phyloP scores from a whole-genome alignment of 495 filamentous ascomycete genomes.

The Aspergillus cristatus region DNA sequence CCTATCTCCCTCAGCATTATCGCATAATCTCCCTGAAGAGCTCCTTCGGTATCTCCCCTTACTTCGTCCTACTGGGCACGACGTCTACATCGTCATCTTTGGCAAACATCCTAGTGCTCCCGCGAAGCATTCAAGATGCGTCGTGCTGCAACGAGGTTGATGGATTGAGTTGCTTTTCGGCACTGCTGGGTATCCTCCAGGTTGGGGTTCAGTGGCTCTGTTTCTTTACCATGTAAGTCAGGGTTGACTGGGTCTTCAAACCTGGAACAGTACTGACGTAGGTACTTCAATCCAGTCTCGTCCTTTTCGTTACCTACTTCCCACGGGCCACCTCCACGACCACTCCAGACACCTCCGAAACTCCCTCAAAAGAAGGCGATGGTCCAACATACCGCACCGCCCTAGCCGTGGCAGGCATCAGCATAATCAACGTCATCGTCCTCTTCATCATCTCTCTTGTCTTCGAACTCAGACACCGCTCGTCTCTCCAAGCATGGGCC shows the following conservation, averaged over 20 bases:
- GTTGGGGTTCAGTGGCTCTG: conserved; percentile 85
- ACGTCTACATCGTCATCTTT: conserved; percentile 81
- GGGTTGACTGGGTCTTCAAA: not conserved
- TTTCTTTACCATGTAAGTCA: conserved; percentile 80
- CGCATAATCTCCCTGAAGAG: conserved; percentile 80
- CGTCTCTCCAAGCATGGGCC: conserved; percentile 62
- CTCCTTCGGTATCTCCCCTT: conserved; percentile 92
- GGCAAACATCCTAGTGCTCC: conserved; percentile 81
- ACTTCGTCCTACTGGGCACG: conserved; percentile 84
- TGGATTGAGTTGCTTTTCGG: conserved; percentile 74
- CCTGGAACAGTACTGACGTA: no score
- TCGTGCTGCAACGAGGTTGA: conserved; percentile 75
- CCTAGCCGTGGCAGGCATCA: conserved; percentile 56
- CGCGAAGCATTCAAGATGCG: conserved; percentile 65
- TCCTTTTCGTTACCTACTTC: conserved; percentile 81
- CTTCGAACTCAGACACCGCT: conserved; percentile 47
- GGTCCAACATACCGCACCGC: conserved; percentile 65
- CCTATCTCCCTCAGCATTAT: conserved; percentile 89
- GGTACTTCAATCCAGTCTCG: conserved; percentile 41
- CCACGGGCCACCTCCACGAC: conserved; percentile 50
- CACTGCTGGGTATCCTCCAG: conserved; percentile 78
- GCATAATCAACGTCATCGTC: conserved; percentile 59
- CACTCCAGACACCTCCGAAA: conserved; percentile 14
- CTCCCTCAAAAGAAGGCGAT: no score
- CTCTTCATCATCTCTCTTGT: conserved; percentile 57